phyloP scores from a whole-genome alignment of 306 rosid genomes.

The Cicer chorassanicum region DNA sequence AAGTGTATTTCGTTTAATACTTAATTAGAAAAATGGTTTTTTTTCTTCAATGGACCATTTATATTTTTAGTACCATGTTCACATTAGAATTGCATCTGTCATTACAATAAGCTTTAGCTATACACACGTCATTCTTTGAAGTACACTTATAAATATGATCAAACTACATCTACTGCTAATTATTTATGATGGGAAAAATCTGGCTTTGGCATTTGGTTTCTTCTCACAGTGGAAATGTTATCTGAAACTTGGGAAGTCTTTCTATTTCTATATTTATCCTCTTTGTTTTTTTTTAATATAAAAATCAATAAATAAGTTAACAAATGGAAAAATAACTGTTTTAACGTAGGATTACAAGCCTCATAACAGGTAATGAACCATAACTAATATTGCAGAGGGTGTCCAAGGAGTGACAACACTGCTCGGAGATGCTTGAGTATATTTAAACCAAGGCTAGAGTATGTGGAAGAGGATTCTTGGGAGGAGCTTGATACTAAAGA shows the following conservation, averaged over 20 bases:
- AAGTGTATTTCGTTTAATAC: conserved; percentile 16
- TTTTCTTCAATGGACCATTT: conserved; percentile 27
- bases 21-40: background rate
- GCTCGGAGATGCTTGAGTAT: conserved; percentile 78
- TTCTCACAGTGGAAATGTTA: background rate
- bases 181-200: conserved; percentile 12
- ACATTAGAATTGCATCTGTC: conserved; percentile 11
- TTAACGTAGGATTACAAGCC: conserved; percentile 62
- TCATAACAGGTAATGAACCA: conserved; percentile 73
- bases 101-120: too few species aligned
- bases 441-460: conserved; percentile 78
- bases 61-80: conserved; percentile 15
- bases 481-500: conserved; percentile 81
- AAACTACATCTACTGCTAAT: background rate
- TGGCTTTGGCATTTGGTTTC: conserved; percentile 22
- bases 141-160: background rate
- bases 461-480: conserved; percentile 86
- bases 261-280: background rate
- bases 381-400: conserved; percentile 84
- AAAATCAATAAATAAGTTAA: too few species aligned
- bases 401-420: conserved; percentile 75
- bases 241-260: conserved; percentile 7
- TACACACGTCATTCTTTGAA: too few species aligned
- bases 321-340: conserved; percentile 3
- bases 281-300: too few species aligned